Evolutionary conservation across 2,329 filamentous ascomycete genomes (phyloP).

Genomic region (Phoma herbarum): DNA sequence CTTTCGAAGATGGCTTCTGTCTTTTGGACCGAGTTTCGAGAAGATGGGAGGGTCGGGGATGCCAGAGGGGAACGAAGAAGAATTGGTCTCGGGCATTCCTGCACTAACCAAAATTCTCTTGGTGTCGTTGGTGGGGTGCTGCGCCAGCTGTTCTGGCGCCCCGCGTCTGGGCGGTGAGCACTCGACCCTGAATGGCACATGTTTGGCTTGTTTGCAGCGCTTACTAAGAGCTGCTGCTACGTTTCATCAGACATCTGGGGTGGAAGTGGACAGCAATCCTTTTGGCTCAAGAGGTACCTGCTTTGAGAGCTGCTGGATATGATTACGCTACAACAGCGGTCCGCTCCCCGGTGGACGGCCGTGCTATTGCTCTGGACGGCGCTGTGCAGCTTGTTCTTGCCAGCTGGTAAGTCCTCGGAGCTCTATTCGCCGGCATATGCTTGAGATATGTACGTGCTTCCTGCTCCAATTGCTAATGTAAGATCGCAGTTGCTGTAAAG

Average conservation of each 20-base stretch:
- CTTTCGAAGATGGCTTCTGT: slow-evolving; percentile 48
- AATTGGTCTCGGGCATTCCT: slow-evolving; percentile 16
- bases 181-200: neutral
- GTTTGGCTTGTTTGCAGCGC: slow-evolving; percentile 20
- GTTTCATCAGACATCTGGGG: slow-evolving; percentile 23
- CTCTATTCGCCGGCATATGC: slow-evolving; percentile 9
- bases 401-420: slow-evolving; percentile 46
- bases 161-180: slow-evolving; percentile 12
- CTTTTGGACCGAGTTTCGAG: too few relatives aligned
- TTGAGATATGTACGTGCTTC: neutral
- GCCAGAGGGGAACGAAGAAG: slow-evolving; percentile 33
- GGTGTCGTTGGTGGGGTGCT: slow-evolving; percentile 38
- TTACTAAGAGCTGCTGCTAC: slow-evolving; percentile 19
- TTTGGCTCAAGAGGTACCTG: slow-evolving; percentile 27
- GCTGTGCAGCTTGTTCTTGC: slow-evolving; percentile 47
- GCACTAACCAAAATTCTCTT: slow-evolving; percentile 35
- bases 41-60: slow-evolving; percentile 54
- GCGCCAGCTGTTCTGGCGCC: slow-evolving; percentile 22
- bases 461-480: slow-evolving; percentile 14
- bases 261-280: slow-evolving; percentile 8
- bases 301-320: slow-evolving; percentile 39
- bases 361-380: slow-evolving; percentile 44
- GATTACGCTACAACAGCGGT: slow-evolving; percentile 48
- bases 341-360: slow-evolving; percentile 69
- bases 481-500: slow-evolving; percentile 77